These are phyloP conservation scores for Lichtheimia ramosa DNA, from an alignment of 371 early-diverging fungal species.

Conservation along the genomic window DNA sequence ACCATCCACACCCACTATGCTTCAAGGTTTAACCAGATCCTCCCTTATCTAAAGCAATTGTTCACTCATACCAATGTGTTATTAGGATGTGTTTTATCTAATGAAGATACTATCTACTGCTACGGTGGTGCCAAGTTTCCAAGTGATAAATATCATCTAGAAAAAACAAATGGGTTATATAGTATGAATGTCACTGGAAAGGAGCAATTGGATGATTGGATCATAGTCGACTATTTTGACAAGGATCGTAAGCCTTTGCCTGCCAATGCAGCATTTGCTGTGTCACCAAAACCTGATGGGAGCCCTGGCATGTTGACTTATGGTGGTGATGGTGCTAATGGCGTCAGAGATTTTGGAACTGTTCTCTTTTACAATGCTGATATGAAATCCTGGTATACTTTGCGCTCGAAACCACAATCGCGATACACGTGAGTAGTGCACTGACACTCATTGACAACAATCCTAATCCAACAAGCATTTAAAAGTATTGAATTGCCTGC, in stretches of 20 bases:
- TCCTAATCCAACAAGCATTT: neutral
- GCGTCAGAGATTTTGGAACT: neutral
- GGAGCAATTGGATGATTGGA: neutral
- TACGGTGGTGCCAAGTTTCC: constrained; percentile 11
- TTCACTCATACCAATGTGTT: no score
- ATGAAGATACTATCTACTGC: constrained; percentile 8
- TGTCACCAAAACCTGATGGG: constrained; percentile 2
- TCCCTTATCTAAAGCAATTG: no score
- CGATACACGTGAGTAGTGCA: neutral
- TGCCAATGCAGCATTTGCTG: constrained; percentile 24
- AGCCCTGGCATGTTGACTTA: constrained; percentile 8
- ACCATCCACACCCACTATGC: no score
- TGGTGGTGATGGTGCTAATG: constrained; percentile 13
- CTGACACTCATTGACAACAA: neutral
- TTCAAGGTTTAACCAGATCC: no score
- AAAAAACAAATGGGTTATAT: no score
- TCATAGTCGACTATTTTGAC: no score
- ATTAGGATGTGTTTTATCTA: constrained; percentile 12
- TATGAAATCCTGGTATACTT: no score
- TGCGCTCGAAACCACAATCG: no score
- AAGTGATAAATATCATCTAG: neutral
- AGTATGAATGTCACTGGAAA: neutral
- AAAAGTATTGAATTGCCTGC: constrained; percentile 12
- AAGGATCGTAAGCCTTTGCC: constrained; percentile 49
- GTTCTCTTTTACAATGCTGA: no score